Evolutionary conservation across 768 basidiomycete genomes (phyloP), one percentile per base, ranked within the genome.

Genomic region (Lentinula aciculospora): DNA sequence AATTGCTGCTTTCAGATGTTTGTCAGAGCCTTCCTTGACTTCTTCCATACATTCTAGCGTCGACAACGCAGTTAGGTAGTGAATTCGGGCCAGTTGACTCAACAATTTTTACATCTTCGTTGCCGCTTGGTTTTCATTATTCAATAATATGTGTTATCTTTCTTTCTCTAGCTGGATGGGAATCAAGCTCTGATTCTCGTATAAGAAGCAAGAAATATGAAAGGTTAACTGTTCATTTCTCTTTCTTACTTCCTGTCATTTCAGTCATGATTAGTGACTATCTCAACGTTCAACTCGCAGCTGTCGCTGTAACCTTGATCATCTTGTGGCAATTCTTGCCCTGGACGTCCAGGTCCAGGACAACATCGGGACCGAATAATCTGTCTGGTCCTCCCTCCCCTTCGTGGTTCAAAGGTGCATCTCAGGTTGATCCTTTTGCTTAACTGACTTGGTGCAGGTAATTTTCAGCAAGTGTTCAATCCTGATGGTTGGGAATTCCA

Each of bases 391-490:
- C 54, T 17, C 23, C 32, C 10, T 46, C 28, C 12, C 40, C 40
- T 31, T 56, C 54, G 17, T 56, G 54, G 54, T 21, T 42, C 8
- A 29, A 29, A 44, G 54, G 54, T 56, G 25, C 17, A 1, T 12
- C 32, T 34, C 10, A 1, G 3, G 6, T 36, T 17, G 5, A 17
- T 8, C 31, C 29, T 5, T 13, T 32, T 12, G 17, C 42, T 44
- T 3, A 13, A 34, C 25, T 21, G 3, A 4, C 19, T 23, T 17
- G 13, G 27, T 17, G 10, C 4, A 39, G 34, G 34, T 4, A 56
- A 56, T 21, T 56, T 45, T 34, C 17, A 23, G 8, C 54, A 56
- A 46, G 44, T 56, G 21, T 56, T 44, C 29, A 56, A 56, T 31
- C 28, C 40, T 19, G 17, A 25, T 25, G 54, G 40, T 12, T 56